Conservation (phyloP, 192 early-diverging fungal genomes). For the Coemansia interrupta region DNA sequence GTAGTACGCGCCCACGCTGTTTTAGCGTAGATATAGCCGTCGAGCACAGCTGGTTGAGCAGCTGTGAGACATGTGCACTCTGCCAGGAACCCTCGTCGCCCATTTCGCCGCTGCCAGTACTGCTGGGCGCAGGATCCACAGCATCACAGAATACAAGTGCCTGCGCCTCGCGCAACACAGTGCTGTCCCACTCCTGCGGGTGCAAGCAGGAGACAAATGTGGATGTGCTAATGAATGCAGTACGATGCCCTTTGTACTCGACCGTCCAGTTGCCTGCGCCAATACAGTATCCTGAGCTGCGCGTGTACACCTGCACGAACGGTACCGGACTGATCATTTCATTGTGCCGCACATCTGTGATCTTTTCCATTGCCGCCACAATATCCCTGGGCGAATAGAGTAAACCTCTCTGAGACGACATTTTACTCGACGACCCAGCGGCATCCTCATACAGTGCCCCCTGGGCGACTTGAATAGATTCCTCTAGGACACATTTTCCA, state of each 20-base stretch:
- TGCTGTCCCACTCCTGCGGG: constrained; percentile 51
- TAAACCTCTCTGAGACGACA: background rate
- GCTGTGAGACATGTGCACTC: constrained; percentile 28
- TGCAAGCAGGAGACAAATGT: constrained; percentile 40
- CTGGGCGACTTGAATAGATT: constrained; percentile 7
- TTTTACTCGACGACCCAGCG: no score
- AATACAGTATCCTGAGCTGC: constrained; percentile 72
- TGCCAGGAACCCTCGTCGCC: constrained; percentile 3
- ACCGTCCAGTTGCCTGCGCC: constrained; percentile 73
- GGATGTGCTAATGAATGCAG: constrained; percentile 50
- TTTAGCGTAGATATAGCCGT: constrained; percentile 49
- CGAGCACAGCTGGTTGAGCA: constrained; percentile 38
- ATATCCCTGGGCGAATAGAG: constrained; percentile 49
- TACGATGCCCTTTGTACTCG: constrained; percentile 56
- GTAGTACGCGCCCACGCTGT: constrained; percentile 64
- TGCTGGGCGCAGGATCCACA: constrained; percentile 22
- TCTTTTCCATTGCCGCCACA: constrained; percentile 45
- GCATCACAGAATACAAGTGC: constrained; percentile 50
- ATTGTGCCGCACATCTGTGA: constrained; percentile 47
- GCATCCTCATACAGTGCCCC: no score
- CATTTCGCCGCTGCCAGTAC: constrained; percentile 10
- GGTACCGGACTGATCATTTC: constrained; percentile 50
- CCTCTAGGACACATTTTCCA: constrained; percentile 56
- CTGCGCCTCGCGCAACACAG: constrained; percentile 35
- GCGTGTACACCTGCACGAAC: constrained; percentile 56